Evolutionary conservation across 2,329 filamentous ascomycete genomes (phyloP).

Genomic region (Phoma sp.): DNA sequence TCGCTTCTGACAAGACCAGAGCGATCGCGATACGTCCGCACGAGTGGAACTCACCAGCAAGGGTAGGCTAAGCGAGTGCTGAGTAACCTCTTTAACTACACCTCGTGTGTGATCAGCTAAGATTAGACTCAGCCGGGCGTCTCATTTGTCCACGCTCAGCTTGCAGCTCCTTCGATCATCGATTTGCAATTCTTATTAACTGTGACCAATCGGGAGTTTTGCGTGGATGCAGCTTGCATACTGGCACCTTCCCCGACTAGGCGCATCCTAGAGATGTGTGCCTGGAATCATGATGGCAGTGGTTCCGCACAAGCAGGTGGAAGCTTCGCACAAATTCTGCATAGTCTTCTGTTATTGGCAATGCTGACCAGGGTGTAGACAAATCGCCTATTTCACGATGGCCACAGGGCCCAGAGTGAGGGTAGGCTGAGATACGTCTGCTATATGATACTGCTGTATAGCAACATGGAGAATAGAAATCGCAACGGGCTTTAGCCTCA

Average conservation of each 20-base stretch:
- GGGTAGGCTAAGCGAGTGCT: slow-evolving; percentile 34
- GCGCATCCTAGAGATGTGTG: slow-evolving; percentile 11
- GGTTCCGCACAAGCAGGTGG: slow-evolving; percentile 23
- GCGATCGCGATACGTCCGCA: slow-evolving; percentile 16
- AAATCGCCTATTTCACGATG: slow-evolving; percentile 20
- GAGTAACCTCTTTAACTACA: slow-evolving; percentile 38
- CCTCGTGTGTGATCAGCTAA: slow-evolving; percentile 42
- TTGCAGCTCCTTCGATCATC: slow-evolving; percentile 11
- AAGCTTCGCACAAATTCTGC: slow-evolving; percentile 20
- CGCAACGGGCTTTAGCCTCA: neutral
- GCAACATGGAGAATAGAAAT: neutral
- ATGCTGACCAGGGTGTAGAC: slow-evolving; percentile 40
- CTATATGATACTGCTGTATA: slow-evolving; percentile 19
- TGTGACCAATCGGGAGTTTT: neutral
- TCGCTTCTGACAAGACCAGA: neutral
- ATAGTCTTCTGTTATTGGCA: slow-evolving; percentile 28
- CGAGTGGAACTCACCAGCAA: slow-evolving; percentile 18
- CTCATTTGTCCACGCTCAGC: slow-evolving; percentile 28
- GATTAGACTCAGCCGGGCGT: slow-evolving; percentile 36
- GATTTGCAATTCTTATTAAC: neutral
- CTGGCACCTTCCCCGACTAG: neutral
- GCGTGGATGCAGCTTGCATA: neutral
- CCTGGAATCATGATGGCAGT: slow-evolving; percentile 13
- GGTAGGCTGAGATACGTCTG: neutral
- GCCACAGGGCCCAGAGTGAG: slow-evolving; percentile 6